phyloP scores from a whole-genome alignment of 2,329 filamentous ascomycete genomes.

The Pleoardoris graminearum region DNA sequence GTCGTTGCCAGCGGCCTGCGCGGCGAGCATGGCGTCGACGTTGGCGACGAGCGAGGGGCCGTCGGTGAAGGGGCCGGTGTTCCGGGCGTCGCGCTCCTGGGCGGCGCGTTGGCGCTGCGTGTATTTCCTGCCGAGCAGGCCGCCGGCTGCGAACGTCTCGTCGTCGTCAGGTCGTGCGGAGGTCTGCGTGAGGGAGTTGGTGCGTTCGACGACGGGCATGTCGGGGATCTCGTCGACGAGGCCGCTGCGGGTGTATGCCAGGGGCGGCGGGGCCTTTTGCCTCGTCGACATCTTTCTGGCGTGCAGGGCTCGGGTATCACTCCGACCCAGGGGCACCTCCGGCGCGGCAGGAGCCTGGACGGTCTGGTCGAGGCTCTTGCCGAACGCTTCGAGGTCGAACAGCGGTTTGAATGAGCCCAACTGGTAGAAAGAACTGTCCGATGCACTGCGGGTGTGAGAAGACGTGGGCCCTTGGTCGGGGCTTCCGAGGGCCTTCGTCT shows the following conservation, averaged over 20 bases:
- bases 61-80: constrained; percentile 56
- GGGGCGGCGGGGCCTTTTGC: constrained; percentile 42
- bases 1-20: constrained; percentile 26
- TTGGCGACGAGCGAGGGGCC: constrained; percentile 62
- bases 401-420: constrained; percentile 70
- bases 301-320: constrained; percentile 35
- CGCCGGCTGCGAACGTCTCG: constrained; percentile 51
- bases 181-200: constrained; percentile 29
- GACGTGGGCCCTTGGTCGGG: constrained; percentile 18
- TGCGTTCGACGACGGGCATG: constrained; percentile 13
- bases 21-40: constrained; percentile 30
- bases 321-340: constrained; percentile 21
- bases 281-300: constrained; percentile 44
- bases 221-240: constrained; percentile 19
- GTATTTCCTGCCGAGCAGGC: constrained; percentile 56
- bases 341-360: constrained; percentile 20
- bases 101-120: constrained; percentile 50
- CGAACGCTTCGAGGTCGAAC: constrained; percentile 64
- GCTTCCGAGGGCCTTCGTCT: constrained; percentile 13
- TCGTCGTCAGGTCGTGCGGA: constrained; percentile 32
- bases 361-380: constrained; percentile 46
- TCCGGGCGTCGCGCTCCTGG: constrained; percentile 43
- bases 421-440: constrained; percentile 59
- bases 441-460: constrained; percentile 38
- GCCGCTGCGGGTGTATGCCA: constrained; percentile 30